These are phyloP conservation scores for Aspergillus puulaauensis DNA, from an alignment of 2,329 filamentous ascomycete species.

Conservation along the genomic window DNA sequence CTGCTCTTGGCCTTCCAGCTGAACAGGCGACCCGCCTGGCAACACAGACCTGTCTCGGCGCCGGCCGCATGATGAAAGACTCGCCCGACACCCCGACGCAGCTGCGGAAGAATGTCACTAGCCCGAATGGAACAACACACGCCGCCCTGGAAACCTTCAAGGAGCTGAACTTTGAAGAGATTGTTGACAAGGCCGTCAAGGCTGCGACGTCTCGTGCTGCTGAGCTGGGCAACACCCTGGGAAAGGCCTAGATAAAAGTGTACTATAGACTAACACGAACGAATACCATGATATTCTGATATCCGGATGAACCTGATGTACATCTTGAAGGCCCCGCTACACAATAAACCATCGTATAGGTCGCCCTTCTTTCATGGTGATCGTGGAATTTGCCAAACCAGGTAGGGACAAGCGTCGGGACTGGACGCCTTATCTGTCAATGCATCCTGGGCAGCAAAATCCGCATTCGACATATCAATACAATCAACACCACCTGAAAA, in stretches of 20 bases:
- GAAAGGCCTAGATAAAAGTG: slow-evolving; percentile 13
- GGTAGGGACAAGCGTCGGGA: too few species aligned
- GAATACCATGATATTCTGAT: neutral
- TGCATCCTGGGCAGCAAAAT: neutral
- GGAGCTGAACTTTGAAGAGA: slow-evolving; percentile 27
- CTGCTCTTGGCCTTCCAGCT: slow-evolving; percentile 28
- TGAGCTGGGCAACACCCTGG: slow-evolving; percentile 29
- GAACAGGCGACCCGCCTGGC: slow-evolving; percentile 36
- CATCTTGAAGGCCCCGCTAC: too few species aligned
- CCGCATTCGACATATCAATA: too few species aligned
- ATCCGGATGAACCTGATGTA: too few species aligned
- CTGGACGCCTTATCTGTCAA: neutral
- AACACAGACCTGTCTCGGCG: slow-evolving; percentile 35
- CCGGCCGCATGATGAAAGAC: slow-evolving; percentile 35
- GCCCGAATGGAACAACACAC: slow-evolving; percentile 35
- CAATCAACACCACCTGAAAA: neutral
- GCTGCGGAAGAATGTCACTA: slow-evolving; percentile 37
- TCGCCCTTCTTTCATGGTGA: too few species aligned
- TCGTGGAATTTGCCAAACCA: too few species aligned
- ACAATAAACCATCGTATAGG: too few species aligned
- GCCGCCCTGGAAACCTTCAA: slow-evolving; percentile 34
- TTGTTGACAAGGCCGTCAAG: slow-evolving; percentile 33
- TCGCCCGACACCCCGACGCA: slow-evolving; percentile 30
- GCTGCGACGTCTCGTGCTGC: slow-evolving; percentile 31
- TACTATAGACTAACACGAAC: neutral